These are phyloP conservation scores for Diospyros kaki DNA, from an alignment of 148 eudicot genomes.

Conservation along the genomic window DNA sequence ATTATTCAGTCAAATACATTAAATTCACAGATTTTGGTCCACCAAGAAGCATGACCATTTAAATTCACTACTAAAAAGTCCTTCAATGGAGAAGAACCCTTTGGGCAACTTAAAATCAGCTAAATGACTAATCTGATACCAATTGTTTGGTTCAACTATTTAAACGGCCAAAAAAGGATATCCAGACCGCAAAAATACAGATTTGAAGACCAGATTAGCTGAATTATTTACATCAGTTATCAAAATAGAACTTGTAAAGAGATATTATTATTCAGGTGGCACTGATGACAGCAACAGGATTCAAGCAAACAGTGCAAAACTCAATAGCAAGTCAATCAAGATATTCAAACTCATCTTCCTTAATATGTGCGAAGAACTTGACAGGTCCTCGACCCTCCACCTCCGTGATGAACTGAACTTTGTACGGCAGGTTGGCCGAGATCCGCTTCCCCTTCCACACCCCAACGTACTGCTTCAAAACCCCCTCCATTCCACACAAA, in stretches of 20 bases:
- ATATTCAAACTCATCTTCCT: slow-evolving; percentile 76
- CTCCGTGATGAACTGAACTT: slow-evolving; percentile 43
- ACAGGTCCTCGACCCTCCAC: slow-evolving; percentile 41
- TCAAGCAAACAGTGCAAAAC: not conserved
- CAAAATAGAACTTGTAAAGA: slow-evolving; percentile 2
- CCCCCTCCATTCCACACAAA: slow-evolving; percentile 50
- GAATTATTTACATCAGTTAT: slow-evolving; percentile 13
- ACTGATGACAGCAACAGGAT: slow-evolving; percentile 5
- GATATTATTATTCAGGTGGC: not conserved
- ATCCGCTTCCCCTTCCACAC: slow-evolving; percentile 70
- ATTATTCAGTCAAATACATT: not conserved
- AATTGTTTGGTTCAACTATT: not conserved
- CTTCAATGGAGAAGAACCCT: not conserved
- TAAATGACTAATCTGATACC: not conserved
- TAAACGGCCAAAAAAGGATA: too few species aligned
- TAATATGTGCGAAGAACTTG: slow-evolving; percentile 60
- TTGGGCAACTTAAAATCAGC: not conserved
- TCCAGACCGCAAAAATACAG: not conserved
- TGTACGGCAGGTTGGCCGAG: slow-evolving; percentile 60
- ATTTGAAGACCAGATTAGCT: slow-evolving; percentile 1
- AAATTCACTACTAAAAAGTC: not conserved
- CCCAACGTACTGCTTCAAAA: slow-evolving; percentile 51
- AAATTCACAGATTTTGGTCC: not conserved
- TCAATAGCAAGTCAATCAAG: slow-evolving; percentile 24
- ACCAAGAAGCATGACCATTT: not conserved